Base-by-base conservation (phyloP, 306 rosid species). In the Dryas drummondii region DNA sequence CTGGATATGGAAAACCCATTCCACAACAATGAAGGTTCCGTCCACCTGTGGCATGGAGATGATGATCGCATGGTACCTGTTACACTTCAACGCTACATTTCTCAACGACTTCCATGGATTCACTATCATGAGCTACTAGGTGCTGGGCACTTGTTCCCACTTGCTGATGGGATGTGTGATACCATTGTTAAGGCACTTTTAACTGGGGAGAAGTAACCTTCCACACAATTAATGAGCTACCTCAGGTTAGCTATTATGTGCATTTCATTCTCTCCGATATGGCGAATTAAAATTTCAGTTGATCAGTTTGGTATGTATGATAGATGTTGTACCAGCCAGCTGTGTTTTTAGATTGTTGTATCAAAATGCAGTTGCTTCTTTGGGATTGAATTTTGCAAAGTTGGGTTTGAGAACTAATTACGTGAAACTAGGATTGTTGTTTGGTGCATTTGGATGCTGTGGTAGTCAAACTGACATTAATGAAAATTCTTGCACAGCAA, bases 21-120 rank as follows among this genome's bases (percentile, higher is more conserved):
- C 78, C 91, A 87, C 41, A 81, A 62, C 50, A 86, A 82, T 26
- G 96, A 89, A 80, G 94, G 87, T 55, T 84, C 88, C 0, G 90
- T 91, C 58, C 97, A 94, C 81, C 26, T 94, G 73, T 94, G 97
- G 97, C 98, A 94, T 0, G 98, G 98, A 58, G 96, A 87, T 19
- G 90, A 94, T 0, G 98, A 94, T 84, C 0, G 15, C 63, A 1
- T 91, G 22, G 94, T 87, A 55, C 93, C 91, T 22, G 90, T 81
- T 61, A 78, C 70, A 6, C 63, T 83, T 59, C 91, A 90, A 62
- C 83, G 91, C 49, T 75, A 86, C 84, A 88, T 91, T 74, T 90
- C 76, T 0, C 84, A 88, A 71, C 82, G 56, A 41, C 91, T 94
- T 68, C 91, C 96, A 1, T 94, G 98, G 97, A 86, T 94, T 81